A percentile compares a stretch with the other conserved stretches of the same genome.
These are phyloP conservation scores for Chrysoporthe deuterocubensis DNA, from an alignment of 2,329 filamentous ascomycete species.

Conservation along the genomic window DNA sequence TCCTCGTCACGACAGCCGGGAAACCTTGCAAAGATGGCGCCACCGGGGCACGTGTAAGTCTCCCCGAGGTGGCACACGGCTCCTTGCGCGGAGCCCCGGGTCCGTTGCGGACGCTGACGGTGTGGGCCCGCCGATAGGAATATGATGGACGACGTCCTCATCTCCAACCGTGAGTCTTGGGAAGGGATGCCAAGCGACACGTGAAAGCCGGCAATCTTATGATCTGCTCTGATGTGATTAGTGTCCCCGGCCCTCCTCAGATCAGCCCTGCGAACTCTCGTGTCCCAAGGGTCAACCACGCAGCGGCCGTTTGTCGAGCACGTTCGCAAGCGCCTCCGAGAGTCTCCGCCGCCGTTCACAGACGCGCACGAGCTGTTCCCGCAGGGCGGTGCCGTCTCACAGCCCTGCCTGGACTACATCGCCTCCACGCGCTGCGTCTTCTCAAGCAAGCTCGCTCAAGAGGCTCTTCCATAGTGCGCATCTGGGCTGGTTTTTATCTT, in stretches of 20 bases:
- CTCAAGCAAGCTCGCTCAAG: slow-evolving; percentile 40
- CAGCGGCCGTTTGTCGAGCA: slow-evolving; percentile 41
- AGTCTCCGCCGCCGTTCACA: slow-evolving; percentile 33
- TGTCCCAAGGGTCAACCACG: slow-evolving; percentile 37
- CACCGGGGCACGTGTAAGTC: slow-evolving; percentile 22
- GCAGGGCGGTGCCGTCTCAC: slow-evolving; percentile 31
- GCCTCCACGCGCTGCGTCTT: slow-evolving; percentile 42
- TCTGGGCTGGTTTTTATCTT: neutral
- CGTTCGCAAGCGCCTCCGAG: slow-evolving; percentile 36
- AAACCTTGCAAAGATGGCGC: slow-evolving; percentile 10
- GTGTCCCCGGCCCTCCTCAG: slow-evolving; percentile 39
- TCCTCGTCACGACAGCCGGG: neutral
- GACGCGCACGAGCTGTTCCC: slow-evolving; percentile 35
- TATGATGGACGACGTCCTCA: slow-evolving; percentile 47
- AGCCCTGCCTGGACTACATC: slow-evolving; percentile 36
- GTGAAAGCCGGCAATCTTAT: neutral
- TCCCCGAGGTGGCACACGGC: neutral
- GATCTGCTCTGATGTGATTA: slow-evolving; percentile 21
- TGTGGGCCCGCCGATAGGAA: slow-evolving; percentile 34
- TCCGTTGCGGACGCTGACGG: neutral
- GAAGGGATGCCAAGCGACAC: neutral
- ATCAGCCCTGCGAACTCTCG: slow-evolving; percentile 40
- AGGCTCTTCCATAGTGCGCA: slow-evolving; percentile 39
- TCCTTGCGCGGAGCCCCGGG: neutral
- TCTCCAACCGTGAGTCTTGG: slow-evolving; percentile 39